A percentile compares a stretch with the other conserved stretches of the same genome.
Evolutionary conservation across 2,329 filamentous ascomycete genomes (phyloP).

Genomic region (Colletotrichum higginsianum): DNA sequence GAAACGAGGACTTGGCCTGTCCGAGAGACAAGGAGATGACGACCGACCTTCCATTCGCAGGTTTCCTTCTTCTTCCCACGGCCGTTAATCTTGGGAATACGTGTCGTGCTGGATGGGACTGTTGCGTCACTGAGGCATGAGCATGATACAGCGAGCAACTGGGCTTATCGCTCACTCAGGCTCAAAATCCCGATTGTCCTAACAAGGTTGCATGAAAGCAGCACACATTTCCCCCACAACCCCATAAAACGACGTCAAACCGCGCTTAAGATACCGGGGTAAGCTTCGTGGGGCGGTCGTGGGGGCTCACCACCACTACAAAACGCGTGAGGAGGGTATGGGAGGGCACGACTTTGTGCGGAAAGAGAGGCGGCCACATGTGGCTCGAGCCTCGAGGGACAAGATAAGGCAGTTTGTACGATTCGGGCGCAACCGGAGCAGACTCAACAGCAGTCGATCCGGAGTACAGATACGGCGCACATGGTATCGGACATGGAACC

Average conservation of each 20-base stretch:
- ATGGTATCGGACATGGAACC: not conserved
- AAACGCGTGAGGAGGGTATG: conserved; percentile 32
- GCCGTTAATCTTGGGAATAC: not conserved
- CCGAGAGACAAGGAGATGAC: not conserved
- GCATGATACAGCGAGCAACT: conserved; percentile 12
- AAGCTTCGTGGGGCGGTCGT: conserved; percentile 35
- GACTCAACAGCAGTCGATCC: not conserved
- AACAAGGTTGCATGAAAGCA: conserved; percentile 42
- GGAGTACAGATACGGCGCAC: not conserved
- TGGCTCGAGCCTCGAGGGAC: conserved; percentile 13
- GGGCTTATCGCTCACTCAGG: conserved; percentile 27
- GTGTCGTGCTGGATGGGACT: not conserved
- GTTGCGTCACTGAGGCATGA: conserved; percentile 25
- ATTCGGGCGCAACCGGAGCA: conserved; percentile 22
- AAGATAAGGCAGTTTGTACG: conserved; percentile 28
- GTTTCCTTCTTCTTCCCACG: too few relatives aligned
- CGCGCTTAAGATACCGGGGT: conserved; percentile 35
- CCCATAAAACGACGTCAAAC: conserved; percentile 43
- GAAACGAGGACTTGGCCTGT: conserved; percentile 9
- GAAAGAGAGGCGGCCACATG: conserved; percentile 26
- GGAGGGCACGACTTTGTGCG: conserved; percentile 16
- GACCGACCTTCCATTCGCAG: not conserved
- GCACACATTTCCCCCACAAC: conserved; percentile 40
- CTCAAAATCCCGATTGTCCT: conserved; percentile 26
- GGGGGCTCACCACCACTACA: conserved; percentile 33